Evolutionary conservation across 2,329 filamentous ascomycete genomes (phyloP), one percentile per base, ranked within the genome.

Genomic region (Epichloe sylvatica): DNA sequence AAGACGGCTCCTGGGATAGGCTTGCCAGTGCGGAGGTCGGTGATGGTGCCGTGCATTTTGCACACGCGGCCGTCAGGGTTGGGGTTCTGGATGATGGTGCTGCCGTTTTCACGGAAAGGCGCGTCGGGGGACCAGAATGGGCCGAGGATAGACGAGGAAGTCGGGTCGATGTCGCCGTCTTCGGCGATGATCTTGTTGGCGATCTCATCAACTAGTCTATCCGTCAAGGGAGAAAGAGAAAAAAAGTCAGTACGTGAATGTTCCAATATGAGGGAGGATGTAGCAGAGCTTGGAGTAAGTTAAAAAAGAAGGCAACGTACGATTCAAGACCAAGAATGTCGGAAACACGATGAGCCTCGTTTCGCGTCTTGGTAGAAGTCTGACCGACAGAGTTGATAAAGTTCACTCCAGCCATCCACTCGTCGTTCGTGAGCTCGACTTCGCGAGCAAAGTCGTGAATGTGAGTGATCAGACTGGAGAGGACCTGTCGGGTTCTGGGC

Each of bases 381-480:
- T 86, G 79, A 53, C 85, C 84, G 53, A 86, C 77, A 43, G 78
- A 75, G 71, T 89, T 89, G 68, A 89, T 69, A 63, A 84, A 88
- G 59, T 83, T 74, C 49, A 89, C 83, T 49, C 84, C 85, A 7
- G 78, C 67, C 66, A 87, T 77, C 84, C 84, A 89, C 67, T 90
- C 85, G 49, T 86, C 84, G 34, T 79, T 74, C 17, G 80, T 87
- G 47, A 90, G 77, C 67, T 89, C 83, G 55, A 86, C 78, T 61
- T 90, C 85, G 51, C 85, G 80, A 50, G 80, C 77, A 64, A 89
- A 89, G 67, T 88, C 83, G 70, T 90, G 85, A 51, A 90, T 72
- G 69, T 89, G 84, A 45, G 69, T 72, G 66, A 88, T 81, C 57
- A 88, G 67, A 30, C 76, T 72, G 53, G 71, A 65, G 59, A 89